These are phyloP conservation scores for Holtermanniella nyarrowii DNA, from an alignment of 768 basidiomycete genomes.

Conservation along the genomic window DNA sequence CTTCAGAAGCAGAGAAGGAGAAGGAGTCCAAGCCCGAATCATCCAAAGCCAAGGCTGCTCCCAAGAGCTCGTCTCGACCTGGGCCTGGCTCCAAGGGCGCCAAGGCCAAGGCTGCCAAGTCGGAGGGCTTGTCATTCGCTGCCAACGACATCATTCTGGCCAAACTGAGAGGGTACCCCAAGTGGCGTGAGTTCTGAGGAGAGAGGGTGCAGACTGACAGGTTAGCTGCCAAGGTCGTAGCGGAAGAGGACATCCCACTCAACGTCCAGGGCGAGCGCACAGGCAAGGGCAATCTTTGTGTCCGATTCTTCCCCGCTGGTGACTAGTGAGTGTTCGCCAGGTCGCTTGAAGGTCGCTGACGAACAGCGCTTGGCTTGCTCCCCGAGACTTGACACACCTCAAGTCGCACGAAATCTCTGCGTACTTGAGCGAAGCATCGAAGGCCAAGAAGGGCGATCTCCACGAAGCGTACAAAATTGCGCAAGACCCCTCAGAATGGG, in stretches of 20 bases:
- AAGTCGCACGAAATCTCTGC: constrained; percentile 69
- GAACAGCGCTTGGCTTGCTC: constrained; percentile 69
- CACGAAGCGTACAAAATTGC: constrained; percentile 64
- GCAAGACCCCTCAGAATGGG: constrained; percentile 61
- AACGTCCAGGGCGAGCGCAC: constrained; percentile 62
- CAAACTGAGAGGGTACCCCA: constrained; percentile 85
- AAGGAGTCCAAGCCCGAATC: constrained; percentile 7
- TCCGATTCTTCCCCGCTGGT: constrained; percentile 83
- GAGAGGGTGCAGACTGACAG: not conserved
- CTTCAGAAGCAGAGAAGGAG: constrained; percentile 7
- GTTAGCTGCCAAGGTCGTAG: constrained; percentile 45
- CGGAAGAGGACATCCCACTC: constrained; percentile 56
- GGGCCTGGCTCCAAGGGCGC: constrained; percentile 7
- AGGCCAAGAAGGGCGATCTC: constrained; percentile 67
- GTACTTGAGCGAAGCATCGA: constrained; percentile 55
- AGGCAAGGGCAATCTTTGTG: constrained; percentile 54
- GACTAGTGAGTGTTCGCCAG: constrained; percentile 63
- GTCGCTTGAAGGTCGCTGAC: constrained; percentile 4
- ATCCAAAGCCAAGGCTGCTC: constrained; percentile 10
- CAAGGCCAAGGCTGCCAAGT: constrained; percentile 13
- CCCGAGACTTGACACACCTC: constrained; percentile 72
- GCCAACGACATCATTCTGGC: constrained; percentile 78
- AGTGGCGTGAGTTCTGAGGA: constrained; percentile 68
- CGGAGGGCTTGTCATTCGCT: constrained; percentile 45
- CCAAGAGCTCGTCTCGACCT: constrained; percentile 6